Conservation (phyloP, 257 asterid species). For the Parsonsia alboflavescens region DNA sequence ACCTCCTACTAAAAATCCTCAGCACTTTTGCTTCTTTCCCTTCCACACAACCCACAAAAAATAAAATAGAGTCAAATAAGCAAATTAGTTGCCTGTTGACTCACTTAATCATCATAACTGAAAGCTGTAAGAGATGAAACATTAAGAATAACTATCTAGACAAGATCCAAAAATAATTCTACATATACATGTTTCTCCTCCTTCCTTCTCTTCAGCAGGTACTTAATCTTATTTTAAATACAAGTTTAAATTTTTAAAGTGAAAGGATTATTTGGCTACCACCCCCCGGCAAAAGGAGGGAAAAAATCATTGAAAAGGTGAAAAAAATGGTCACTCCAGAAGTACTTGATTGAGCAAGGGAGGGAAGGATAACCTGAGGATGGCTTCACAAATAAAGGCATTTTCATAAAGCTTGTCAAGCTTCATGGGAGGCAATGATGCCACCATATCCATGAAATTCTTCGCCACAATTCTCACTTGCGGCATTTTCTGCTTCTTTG, state of each 20-base stretch:
- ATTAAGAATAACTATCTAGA: neutral
- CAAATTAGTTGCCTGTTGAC: neutral
- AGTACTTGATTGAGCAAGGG: neutral
- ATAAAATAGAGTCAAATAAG: neutral
- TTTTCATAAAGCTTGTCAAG: slow-evolving; percentile 85
- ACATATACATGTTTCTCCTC: neutral
- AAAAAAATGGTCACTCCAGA: neutral
- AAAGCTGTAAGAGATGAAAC: neutral
- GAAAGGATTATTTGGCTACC: neutral
- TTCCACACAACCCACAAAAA: neutral
- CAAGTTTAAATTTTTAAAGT: neutral
- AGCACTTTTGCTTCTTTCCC: neutral
- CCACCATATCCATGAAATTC: slow-evolving; percentile 99
- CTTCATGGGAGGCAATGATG: slow-evolving; percentile 87
- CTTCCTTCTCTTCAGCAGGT: neutral
- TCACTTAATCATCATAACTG: neutral
- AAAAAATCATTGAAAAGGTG: neutral
- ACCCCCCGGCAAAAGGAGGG: neutral
- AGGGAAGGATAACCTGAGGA: slow-evolving; percentile 55
- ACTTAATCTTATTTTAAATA: too few relatives aligned
- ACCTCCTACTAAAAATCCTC: neutral
- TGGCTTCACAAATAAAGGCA: slow-evolving; percentile 89
- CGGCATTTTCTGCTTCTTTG: slow-evolving; percentile 53
- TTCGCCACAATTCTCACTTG: slow-evolving; percentile 87
- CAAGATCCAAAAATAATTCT: neutral